Evolutionary conservation across 108 stramenopile species (phyloP).

Genomic region (Mediolabrus comicus): DNA sequence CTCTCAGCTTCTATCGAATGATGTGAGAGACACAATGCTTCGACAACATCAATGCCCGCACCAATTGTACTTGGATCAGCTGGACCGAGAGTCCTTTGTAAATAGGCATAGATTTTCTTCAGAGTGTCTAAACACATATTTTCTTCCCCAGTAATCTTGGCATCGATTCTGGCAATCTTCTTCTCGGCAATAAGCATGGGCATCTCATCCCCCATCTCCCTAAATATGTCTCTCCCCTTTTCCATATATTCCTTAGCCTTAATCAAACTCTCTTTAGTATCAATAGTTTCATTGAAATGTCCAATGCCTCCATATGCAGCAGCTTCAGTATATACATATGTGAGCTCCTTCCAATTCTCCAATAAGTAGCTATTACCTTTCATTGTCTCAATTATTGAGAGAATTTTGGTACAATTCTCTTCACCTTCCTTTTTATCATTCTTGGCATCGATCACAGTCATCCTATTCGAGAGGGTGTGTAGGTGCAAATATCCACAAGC

Average conservation of each 20-base stretch:
- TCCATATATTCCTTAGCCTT: slow-evolving; percentile 1
- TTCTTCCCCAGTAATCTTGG: not conserved
- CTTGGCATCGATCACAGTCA: not conserved
- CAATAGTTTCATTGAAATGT: not conserved
- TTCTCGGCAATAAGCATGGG: not conserved
- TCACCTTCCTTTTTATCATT: not conserved
- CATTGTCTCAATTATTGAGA: not conserved
- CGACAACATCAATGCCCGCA: not conserved
- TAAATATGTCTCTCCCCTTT: not conserved
- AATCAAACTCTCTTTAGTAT: not conserved
- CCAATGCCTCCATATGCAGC: not conserved
- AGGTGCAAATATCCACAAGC: not conserved
- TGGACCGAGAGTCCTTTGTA: not conserved
- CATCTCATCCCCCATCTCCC: not conserved
- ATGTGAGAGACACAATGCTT: not conserved
- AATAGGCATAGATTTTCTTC: not conserved
- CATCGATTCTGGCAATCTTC: not conserved
- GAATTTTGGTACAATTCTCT: not conserved
- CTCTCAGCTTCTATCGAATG: slow-evolving; percentile 7
- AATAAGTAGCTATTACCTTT: not conserved
- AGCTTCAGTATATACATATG: not conserved
- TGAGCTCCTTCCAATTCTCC: not conserved
- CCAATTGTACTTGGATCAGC: not conserved
- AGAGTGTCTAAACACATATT: not conserved
- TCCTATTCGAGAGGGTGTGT: not conserved